phyloP scores from a whole-genome alignment of 108 stramenopile genomes.

The Discostella stelligeroides region DNA sequence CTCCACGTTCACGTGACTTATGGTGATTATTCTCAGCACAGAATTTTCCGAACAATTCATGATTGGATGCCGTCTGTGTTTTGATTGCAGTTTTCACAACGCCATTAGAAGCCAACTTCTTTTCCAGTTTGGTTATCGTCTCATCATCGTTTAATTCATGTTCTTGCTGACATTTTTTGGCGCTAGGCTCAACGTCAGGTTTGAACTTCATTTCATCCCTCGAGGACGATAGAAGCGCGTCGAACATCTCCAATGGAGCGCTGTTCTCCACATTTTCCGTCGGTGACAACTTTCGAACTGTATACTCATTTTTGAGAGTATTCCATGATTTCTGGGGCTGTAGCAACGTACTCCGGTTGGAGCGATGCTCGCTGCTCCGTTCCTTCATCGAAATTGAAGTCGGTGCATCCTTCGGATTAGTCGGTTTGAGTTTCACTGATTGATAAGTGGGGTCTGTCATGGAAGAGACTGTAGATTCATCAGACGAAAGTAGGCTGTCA shows the following conservation, averaged over 20 bases:
- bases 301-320: constrained; percentile 6
- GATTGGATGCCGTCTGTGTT: neutral
- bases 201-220: neutral
- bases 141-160: no score
- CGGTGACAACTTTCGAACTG: neutral
- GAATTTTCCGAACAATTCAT: neutral
- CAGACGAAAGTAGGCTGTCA: constrained; percentile 42
- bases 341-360: neutral
- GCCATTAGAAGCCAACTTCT: no score
- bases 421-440: neutral
- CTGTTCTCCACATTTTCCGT: neutral
- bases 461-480: constrained; percentile 71
- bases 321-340: constrained; percentile 6
- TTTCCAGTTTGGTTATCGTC: no score
- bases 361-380: neutral
- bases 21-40: neutral
- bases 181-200: constrained; percentile 1
- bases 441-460: constrained; percentile 78
- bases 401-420: neutral
- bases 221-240: neutral
- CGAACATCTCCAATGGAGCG: neutral
- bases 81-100: neutral
- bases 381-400: neutral
- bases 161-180: neutral
- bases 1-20: no score